phyloP scores from a whole-genome alignment of 2,329 filamentous ascomycete genomes.

The Xylaria sp. region DNA sequence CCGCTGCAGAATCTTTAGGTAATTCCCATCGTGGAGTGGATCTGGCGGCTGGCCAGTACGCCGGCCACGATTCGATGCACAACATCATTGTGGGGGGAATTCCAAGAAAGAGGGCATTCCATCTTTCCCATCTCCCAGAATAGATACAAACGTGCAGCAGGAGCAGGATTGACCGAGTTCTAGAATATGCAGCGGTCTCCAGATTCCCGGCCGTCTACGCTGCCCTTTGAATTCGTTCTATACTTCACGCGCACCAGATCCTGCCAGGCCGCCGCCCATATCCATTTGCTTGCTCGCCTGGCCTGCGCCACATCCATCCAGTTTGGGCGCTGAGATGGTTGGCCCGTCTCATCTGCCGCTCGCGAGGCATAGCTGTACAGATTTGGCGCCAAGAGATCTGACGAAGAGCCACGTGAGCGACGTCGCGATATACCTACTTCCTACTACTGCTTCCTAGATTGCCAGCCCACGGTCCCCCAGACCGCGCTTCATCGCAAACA shows the following conservation, averaged over 20 bases:
- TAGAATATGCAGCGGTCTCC: not conserved
- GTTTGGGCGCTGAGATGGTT: not conserved
- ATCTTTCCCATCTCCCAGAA: not conserved
- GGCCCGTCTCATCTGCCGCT: constrained; percentile 20
- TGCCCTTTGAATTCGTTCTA: not conserved
- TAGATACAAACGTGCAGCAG: too few relatives aligned
- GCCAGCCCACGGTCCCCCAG: not conserved
- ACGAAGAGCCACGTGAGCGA: not conserved
- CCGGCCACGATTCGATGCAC: not conserved
- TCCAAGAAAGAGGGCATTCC: not conserved
- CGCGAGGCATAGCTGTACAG: constrained; percentile 5
- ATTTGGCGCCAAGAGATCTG: not conserved
- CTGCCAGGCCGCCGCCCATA: not conserved
- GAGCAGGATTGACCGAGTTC: not conserved
- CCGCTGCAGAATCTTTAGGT: too few relatives aligned
- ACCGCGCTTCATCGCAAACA: not conserved
- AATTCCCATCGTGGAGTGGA: not conserved
- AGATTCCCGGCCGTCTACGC: not conserved
- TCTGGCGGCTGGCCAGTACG: not conserved
- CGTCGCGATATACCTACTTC: not conserved
- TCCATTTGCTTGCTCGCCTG: not conserved
- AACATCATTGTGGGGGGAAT: not conserved
- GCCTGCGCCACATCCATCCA: not conserved
- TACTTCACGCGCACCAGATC: not conserved
- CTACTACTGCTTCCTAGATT: too few relatives aligned